Evolutionary conservation across 2,329 filamentous ascomycete species (phyloP), one percentile per base, ranked within the genome.

Genomic region (Rachicladosporium sp.): DNA sequence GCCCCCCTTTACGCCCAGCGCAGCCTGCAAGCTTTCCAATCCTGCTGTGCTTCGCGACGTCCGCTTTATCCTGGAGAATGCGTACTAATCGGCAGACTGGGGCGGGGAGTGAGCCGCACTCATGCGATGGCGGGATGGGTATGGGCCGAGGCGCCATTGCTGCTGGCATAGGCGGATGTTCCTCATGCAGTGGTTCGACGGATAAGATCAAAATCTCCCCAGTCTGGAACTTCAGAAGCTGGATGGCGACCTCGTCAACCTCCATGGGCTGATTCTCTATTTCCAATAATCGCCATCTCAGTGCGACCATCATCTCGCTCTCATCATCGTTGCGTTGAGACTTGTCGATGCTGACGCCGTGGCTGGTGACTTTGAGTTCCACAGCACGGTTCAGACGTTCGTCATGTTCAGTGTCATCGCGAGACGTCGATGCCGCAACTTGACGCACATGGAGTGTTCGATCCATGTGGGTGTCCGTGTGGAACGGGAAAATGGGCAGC

Each of bases 171-270:
- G 23, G 8, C 5, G 7, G 23, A 27, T 27, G 23, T 35, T 38
- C 35, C 35, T 38, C 31, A 9, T 42, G 40, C 4, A 33, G 35
- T 10, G 40, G 40, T 33, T 42, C 31, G 40, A 35, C 29, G 3
- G 40, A 42, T 32, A 62, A 66, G 46, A 82, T 74, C 55, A 74
- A 58, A 31, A 82, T 62, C 36, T 71, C 69, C 39, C 69, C 69
- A 10, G 60, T 60, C 3, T 68, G 65, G 1, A 71, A 74, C 63
- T 78, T 73, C 55, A 85, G 65, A 12, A 84, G 63, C 49, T 71
- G 73, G 34, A 83, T 63, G 34, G 73, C 69, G 42, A 85, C 66
- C 21, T 62, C 66, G 33, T 72, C 61, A 40, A 80, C 58, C 43
- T 76, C 74, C 33, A 65, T 62, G 12, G 46, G 45, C 40, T 58